A percentile compares a stretch with the other conserved stretches of the same genome.
Conservation (phyloP, 352 stramenopile genomes). For the Phytophthora pseudosyringae region DNA sequence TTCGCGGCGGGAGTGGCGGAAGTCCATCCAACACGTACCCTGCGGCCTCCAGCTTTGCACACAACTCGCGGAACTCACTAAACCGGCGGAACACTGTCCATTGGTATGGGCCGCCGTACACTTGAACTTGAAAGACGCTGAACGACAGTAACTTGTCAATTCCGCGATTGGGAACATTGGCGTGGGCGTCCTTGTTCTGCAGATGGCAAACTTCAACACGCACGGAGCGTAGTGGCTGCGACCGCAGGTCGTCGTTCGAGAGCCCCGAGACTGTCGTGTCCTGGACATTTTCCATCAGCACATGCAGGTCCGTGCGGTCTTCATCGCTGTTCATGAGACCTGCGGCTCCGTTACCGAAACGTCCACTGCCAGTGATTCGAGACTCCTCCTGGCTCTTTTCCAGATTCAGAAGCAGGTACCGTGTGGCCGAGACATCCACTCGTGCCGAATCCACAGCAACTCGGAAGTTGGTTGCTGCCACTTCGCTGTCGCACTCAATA, state of each 20-base stretch:
- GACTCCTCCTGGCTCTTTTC: constrained; percentile 84
- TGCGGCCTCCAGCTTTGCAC: constrained; percentile 50
- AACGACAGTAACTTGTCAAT: constrained; percentile 83
- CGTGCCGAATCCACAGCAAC: constrained; percentile 79
- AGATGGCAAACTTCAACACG: constrained; percentile 86
- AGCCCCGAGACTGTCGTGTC: constrained; percentile 83
- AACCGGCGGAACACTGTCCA: constrained; percentile 89
- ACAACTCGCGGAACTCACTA: constrained; percentile 79
- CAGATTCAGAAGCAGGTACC: constrained; percentile 83
- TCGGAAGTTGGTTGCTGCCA: constrained; percentile 72
- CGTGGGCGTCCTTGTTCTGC: constrained; percentile 88
- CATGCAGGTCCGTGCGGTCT: constrained; percentile 73
- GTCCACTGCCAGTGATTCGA: constrained; percentile 31
- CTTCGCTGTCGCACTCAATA: constrained; percentile 74
- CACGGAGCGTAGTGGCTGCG: constrained; percentile 79
- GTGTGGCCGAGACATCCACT: constrained; percentile 75
- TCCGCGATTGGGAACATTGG: constrained; percentile 71
- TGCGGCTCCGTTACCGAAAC: constrained; percentile 14
- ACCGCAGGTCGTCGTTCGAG: constrained; percentile 68
- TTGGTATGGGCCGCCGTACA: constrained; percentile 86
- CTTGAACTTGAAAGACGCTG: constrained; percentile 84
- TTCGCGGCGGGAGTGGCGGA: constrained; percentile 69
- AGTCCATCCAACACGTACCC: constrained; percentile 61
- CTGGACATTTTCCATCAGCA: constrained; percentile 85
- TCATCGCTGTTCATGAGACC: constrained; percentile 52